These are phyloP conservation scores for Phalaenopsis equestris DNA, from an alignment of 106 monocot genomes.

Conservation along the genomic window DNA sequence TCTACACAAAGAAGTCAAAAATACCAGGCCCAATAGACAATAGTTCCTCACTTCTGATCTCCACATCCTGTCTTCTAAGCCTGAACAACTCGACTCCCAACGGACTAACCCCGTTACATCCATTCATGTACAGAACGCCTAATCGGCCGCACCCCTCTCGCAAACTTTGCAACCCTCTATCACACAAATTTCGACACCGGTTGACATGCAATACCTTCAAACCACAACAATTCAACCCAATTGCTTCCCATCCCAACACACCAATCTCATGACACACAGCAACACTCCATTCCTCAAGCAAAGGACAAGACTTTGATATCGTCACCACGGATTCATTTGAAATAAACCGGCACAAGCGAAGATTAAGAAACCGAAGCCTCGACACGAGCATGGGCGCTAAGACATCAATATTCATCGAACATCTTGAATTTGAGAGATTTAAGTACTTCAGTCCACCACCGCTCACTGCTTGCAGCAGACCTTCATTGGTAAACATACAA, in stretches of 20 bases:
- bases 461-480: slow-evolving; percentile 38
- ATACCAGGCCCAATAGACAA: slow-evolving; percentile 44
- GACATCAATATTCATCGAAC: slow-evolving; percentile 26
- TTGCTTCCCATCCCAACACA: slow-evolving; percentile 50
- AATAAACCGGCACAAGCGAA: slow-evolving; percentile 60
- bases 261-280: slow-evolving; percentile 69
- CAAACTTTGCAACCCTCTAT: slow-evolving; percentile 48
- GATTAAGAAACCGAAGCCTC: slow-evolving; percentile 48
- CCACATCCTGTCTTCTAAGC: slow-evolving; percentile 47
- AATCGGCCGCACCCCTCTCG: slow-evolving; percentile 39
- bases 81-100: slow-evolving; percentile 48
- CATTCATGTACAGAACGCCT: slow-evolving; percentile 48
- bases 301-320: slow-evolving; percentile 66
- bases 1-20: slow-evolving; percentile 35
- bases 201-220: slow-evolving; percentile 76
- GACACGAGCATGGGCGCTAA: slow-evolving; percentile 36
- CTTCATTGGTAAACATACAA: slow-evolving; percentile 56
- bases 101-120: slow-evolving; percentile 42
- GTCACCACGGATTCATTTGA: slow-evolving; percentile 41
- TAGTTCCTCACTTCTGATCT: slow-evolving; percentile 42
- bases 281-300: slow-evolving; percentile 81
- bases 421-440: slow-evolving; percentile 38
- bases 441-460: slow-evolving; percentile 71
- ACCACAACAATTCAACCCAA: slow-evolving; percentile 45
- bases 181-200: slow-evolving; percentile 67